Conservation (phyloP, 2,329 filamentous ascomycete species). For the Coniella vitis region DNA sequence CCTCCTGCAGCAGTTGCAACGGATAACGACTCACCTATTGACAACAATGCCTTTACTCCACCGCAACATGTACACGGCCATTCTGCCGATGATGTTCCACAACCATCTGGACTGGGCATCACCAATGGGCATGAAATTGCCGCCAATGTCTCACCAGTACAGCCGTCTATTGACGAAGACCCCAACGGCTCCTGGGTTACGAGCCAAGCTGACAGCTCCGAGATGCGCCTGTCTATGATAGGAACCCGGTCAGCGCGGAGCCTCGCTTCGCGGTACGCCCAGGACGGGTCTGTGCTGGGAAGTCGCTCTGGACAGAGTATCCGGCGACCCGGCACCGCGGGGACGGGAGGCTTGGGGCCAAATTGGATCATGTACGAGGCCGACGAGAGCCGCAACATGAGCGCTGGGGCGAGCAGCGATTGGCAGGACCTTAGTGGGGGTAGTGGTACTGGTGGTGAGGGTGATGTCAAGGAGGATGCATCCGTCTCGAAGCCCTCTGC, state of each 20-base stretch:
- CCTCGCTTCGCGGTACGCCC: neutral
- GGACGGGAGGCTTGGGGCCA: neutral
- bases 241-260: neutral
- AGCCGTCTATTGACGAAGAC: conserved; percentile 16
- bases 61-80: too few relatives aligned
- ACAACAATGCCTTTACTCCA: too few relatives aligned
- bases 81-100: too few relatives aligned
- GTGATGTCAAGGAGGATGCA: neutral
- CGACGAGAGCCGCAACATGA: neutral
- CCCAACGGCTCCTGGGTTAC: conserved; percentile 21
- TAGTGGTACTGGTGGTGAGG: neutral
- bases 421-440: neutral
- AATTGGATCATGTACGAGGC: conserved; percentile 1
- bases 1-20: conserved; percentile 3
- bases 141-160: conserved; percentile 29
- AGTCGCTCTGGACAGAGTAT: neutral
- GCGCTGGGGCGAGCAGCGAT: neutral
- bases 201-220: neutral
- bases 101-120: conserved; percentile 21
- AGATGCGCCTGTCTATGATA: neutral
- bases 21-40: too few relatives aligned
- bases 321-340: neutral
- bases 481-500: neutral
- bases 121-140: conserved; percentile 26
- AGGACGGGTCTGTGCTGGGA: neutral